These are phyloP conservation scores for Penicillium hesseltinei DNA, from an alignment of 2,329 filamentous ascomycete genomes.

Conservation along the genomic window DNA sequence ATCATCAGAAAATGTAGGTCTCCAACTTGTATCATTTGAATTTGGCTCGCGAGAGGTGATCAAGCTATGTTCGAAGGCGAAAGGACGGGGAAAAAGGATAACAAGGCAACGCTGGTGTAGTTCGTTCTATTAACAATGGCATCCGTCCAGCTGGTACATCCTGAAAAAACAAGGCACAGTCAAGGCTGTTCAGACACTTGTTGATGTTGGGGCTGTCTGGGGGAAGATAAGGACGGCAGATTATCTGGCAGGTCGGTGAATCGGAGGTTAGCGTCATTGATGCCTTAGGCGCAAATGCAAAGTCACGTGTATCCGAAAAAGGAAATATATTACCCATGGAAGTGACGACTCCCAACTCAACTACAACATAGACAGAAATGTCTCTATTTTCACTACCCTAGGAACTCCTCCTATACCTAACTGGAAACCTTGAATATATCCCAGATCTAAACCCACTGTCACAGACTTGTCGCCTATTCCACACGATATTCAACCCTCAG, in stretches of 20 bases:
- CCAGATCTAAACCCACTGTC: background rate
- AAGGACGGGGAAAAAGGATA: background rate
- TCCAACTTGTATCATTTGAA: background rate
- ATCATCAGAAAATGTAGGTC: background rate
- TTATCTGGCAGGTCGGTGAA: conserved; percentile 15
- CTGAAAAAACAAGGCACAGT: background rate
- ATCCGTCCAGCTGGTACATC: background rate
- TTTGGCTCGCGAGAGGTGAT: background rate
- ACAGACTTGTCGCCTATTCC: background rate
- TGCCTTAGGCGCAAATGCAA: conserved; percentile 2
- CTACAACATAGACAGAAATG: background rate
- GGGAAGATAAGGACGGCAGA: conserved; percentile 10
- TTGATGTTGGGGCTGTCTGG: conserved; percentile 2
- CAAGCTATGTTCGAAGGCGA: background rate
- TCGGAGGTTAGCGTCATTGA: background rate
- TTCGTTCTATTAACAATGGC: background rate
- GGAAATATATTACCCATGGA: background rate
- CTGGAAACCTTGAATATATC: background rate
- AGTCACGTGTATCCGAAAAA: background rate
- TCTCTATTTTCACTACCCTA: background rate
- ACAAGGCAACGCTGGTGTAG: background rate
- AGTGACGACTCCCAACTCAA: background rate
- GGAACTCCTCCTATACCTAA: background rate
- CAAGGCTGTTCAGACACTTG: background rate
- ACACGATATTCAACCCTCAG: background rate